Conservation (phyloP, 768 basidiomycete species). For the Suillus plorans region DNA sequence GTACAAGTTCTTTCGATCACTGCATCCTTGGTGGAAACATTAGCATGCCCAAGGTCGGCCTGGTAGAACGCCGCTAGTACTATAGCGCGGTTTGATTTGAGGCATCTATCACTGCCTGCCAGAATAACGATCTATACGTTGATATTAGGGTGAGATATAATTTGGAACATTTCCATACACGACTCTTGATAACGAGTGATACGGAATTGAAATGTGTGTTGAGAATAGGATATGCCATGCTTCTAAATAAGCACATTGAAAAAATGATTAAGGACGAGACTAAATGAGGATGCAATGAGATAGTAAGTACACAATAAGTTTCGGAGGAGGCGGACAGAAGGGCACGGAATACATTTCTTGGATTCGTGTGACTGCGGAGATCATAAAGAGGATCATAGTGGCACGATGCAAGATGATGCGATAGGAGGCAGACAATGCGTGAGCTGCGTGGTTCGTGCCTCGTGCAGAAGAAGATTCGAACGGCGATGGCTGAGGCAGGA, state of each 20-base stretch:
- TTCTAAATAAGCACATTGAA: slow-evolving; percentile 4
- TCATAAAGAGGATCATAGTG: neutral
- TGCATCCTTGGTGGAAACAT: neutral
- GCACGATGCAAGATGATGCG: neutral
- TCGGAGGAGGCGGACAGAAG: neutral
- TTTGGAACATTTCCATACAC: neutral
- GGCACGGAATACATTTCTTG: neutral
- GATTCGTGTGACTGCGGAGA: neutral
- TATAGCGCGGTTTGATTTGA: neutral
- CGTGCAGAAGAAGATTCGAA: slow-evolving; percentile 11
- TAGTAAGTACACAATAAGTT: slow-evolving; percentile 3
- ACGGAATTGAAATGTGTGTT: neutral
- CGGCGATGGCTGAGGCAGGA: neutral
- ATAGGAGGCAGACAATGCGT: neutral
- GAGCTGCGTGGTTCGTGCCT: neutral
- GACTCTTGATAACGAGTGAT: neutral
- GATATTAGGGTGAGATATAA: slow-evolving; percentile 4
- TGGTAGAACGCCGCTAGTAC: neutral
- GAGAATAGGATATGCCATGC: neutral
- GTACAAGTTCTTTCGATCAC: neutral
- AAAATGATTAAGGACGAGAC: neutral
- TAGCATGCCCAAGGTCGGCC: neutral
- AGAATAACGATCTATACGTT: neutral
- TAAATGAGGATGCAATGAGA: slow-evolving; percentile 4
- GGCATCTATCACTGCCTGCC: too few relatives aligned